Base-by-base conservation (phyloP, 306 rosid genomes). In the Vigna reflexopilosa region DNA sequence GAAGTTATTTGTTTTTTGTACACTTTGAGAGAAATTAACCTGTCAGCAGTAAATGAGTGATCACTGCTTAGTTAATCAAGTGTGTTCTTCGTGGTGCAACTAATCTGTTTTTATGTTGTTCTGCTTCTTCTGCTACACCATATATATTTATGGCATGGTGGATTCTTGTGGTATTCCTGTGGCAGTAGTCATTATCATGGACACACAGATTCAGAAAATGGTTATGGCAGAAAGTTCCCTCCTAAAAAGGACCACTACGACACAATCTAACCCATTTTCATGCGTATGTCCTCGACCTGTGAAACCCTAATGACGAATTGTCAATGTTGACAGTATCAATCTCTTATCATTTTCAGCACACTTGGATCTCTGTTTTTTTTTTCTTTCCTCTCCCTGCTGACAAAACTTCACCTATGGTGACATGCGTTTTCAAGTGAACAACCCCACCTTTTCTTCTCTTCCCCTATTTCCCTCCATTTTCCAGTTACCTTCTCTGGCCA, bases 31-130 rank as follows among this genome's bases (percentile, higher is more conserved):
- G 24, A 45, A 66, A 22, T 77, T 40, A 36, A 15, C 73, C 7
- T 9, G 44, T 28, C 71, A 62, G 40, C 24, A 47, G 15, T 52
- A 2, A 67, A 24, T 10, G 7, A 5, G 50, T 26, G 76, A 56
- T 14, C 26, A 28, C 19, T 44, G 49, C 59, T 56, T 67, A 42
- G 11, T 28, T 77, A 77, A 17, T 47, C 78, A 44, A 58, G 32
- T 62, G 55, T 52, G n/a, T 73, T 9, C 17, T 72, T 20, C 20
- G 20, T 20, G 11, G 51, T 36, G 49, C 38, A 34, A 17, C 19
- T 34, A 54, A 7, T 54, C 34, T 34, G 19, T 36, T 52, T 54
- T 70, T 72, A 6, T 3, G 8, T 17, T 70, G 34, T 71, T 71
- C 22, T 71, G 34, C 52, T 34, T 48, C 58, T 15, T 7, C 24